These are phyloP conservation scores for Chlorella sp. DNA, from an alignment of 139 green algal genomes.

Conservation along the genomic window DNA sequence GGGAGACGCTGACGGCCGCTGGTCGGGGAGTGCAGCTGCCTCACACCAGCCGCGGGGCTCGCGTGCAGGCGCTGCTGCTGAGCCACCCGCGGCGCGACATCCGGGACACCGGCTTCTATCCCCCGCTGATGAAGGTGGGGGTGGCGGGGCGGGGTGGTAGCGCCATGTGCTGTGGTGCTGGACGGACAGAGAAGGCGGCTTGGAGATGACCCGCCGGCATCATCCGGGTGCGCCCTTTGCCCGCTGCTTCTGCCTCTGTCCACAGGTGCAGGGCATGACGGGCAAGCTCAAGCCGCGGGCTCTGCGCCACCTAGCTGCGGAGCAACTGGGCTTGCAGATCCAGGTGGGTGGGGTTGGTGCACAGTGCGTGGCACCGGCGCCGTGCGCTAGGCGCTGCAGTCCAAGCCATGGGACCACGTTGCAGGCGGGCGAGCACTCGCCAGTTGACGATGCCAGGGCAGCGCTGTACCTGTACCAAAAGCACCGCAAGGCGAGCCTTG, in stretches of 20 bases:
- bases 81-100: constrained; percentile 73
- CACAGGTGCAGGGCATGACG: constrained; percentile 12
- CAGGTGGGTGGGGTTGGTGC: no score
- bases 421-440: constrained; percentile 64
- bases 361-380: no score
- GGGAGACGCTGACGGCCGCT: no score
- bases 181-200: no score
- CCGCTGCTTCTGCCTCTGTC: no score
- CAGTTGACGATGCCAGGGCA: constrained; percentile 64
- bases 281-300: constrained; percentile 42
- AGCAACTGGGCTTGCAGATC: constrained; percentile 73
- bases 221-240: no score
- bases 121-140: constrained; percentile 66
- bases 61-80: constrained; percentile 70
- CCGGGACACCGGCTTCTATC: constrained; percentile 74
- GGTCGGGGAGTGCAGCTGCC: no score
- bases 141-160: no score
- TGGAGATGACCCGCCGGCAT: no score
- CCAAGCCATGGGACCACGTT: constrained; percentile 7
- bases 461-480: constrained; percentile 65
- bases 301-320: constrained; percentile 53
- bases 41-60: no score
- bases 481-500: constrained; percentile 40
- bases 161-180: no score
- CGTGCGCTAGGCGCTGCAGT: no score